Evolutionary conservation across 768 basidiomycete genomes (phyloP).

Genomic region (Tephrocybe sp.): DNA sequence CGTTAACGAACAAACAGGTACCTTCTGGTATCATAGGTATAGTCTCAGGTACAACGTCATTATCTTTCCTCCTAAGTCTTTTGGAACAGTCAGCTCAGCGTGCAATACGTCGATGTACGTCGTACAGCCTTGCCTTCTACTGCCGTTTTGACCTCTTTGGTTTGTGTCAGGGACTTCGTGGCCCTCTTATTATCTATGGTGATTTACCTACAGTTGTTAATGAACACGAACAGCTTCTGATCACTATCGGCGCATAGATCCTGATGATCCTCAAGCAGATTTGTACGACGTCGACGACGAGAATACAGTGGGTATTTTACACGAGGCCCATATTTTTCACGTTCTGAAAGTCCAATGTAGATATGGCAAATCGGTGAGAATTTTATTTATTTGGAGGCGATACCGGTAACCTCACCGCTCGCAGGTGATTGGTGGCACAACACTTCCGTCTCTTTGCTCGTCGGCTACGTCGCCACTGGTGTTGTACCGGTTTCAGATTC

Average conservation of each 20-base stretch:
- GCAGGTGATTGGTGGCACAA: constrained; percentile 42
- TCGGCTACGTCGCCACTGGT: constrained; percentile 22
- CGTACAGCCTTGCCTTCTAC: neutral
- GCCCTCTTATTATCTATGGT: constrained; percentile 27
- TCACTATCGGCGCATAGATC: neutral
- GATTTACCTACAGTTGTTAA: neutral
- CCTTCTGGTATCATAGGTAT: constrained; percentile 30
- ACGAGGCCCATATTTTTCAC: too few relatives aligned
- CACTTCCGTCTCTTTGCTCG: constrained; percentile 25
- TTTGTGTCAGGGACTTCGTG: constrained; percentile 21
- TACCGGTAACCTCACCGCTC: too few relatives aligned
- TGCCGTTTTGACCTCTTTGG: neutral
- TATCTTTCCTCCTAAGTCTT: neutral
- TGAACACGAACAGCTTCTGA: neutral
- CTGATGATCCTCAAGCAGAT: constrained; percentile 10
- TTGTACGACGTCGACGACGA: constrained; percentile 20
- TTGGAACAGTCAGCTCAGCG: constrained; percentile 14
- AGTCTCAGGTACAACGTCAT: neutral
- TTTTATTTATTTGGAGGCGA: neutral
- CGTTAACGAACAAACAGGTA: constrained; percentile 24
- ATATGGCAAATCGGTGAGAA: constrained; percentile 21
- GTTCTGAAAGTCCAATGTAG: neutral
- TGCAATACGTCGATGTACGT: constrained; percentile 21
- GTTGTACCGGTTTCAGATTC: constrained; percentile 32
- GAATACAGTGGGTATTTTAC: constrained; percentile 8